Evolutionary conservation across 179 eudicot species (phyloP), one percentile per base, ranked within the genome.

Genomic region (Beta corolliflora): DNA sequence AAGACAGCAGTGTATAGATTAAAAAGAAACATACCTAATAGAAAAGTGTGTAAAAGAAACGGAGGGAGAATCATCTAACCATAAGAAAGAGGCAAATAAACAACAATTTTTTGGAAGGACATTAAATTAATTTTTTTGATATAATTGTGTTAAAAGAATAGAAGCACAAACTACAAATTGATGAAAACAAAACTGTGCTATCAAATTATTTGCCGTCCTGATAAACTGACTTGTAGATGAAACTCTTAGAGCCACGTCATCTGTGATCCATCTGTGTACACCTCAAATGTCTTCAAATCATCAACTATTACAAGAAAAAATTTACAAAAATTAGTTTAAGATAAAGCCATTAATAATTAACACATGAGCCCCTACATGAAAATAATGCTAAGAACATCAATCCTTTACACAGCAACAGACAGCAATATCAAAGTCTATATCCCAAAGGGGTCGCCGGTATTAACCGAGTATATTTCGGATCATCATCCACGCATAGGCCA

Each of bases 131-230:
- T 46, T 46, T 31, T 31, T 71, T 71, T n/a, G 14, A 71, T 71
- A 71, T 46, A 71, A 19, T 48, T 71, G 67, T 46, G 41, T 50
- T 13, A 48, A 71, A 71, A 55, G 50, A 48, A 36, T 29, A 29
- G 73, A 56, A 7, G 55, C 19, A 44, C 55, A n/a, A 23, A 50
- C 36, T 48, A 71, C 75, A 71, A 64, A 31, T 23, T 25, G 69
- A 64, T 25, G 69, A 64, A 64, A 48, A 46, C 80, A 77, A 79
- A 79, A 71, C 23, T 79, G 81, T 59, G 81, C 55, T 59, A 70
- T 25, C 44, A 58, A 56, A 59, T 78, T 16, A 45, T 66, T 65
- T 68, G 21, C 81, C 66, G 16, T 70, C 74, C 53, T 41, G 25
- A 69, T 69, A 44, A 9, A 48, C 36, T 21, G 18, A 50, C 36